A percentile compares a stretch with the other conserved stretches of the same genome.
These are phyloP conservation scores for Ceratocystis smalleyi DNA, from an alignment of 2,329 filamentous ascomycete species.

Conservation along the genomic window DNA sequence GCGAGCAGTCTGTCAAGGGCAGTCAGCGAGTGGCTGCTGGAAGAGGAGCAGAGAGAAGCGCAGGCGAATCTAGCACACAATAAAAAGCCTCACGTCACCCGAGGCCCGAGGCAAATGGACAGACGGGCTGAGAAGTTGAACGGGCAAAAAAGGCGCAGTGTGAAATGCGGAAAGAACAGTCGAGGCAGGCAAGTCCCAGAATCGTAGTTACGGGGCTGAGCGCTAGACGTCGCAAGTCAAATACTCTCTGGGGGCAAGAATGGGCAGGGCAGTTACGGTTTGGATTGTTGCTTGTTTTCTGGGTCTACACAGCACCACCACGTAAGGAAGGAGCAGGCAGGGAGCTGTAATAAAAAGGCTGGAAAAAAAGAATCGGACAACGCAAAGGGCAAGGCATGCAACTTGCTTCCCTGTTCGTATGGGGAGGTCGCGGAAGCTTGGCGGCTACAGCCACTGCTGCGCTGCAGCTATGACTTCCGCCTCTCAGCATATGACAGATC, in stretches of 20 bases:
- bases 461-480: not conserved
- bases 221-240: not conserved
- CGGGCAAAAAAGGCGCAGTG: not conserved
- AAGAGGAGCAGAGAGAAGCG: not conserved
- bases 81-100: not conserved
- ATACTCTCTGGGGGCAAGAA: not conserved
- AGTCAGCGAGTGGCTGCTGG: not conserved
- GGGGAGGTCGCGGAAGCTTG: too few species aligned
- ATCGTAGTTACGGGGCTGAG: not conserved
- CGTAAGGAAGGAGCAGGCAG: slow-evolving; percentile 8
- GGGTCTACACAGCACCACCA: not conserved
- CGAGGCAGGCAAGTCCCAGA: not conserved
- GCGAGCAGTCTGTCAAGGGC: not conserved
- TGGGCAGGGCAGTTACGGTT: not conserved
- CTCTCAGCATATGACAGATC: not conserved
- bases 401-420: too few species aligned
- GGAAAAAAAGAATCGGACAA: slow-evolving; percentile 16
- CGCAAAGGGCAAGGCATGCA: not conserved
- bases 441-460: not conserved
- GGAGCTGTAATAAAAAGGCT: slow-evolving; percentile 12
- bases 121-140: not conserved
- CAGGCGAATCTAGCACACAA: not conserved
- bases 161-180: not conserved
- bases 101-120: not conserved
- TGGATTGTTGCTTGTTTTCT: not conserved